phyloP scores from a whole-genome alignment of 73 alveolate genomes.

The Tetrahymena elliotti region DNA sequence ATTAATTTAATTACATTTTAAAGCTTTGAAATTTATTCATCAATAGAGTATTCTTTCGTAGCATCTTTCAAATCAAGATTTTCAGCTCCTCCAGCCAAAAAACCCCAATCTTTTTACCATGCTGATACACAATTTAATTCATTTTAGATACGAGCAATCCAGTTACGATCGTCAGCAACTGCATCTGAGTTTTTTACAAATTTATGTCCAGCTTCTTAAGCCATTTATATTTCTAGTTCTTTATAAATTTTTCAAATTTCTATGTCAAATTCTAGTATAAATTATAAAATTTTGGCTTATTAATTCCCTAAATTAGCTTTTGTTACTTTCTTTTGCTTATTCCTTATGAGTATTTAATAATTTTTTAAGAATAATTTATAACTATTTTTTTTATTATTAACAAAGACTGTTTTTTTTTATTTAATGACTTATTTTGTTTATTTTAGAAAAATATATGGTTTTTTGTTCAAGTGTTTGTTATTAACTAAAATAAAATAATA shows the following conservation, averaged over 20 bases:
- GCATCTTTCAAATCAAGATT: constrained; percentile 39
- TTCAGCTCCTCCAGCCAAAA: constrained; percentile 39
- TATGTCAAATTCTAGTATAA: neutral
- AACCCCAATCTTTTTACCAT: constrained; percentile 50
- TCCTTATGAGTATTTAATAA: neutral
- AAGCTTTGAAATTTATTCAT: constrained; percentile 31
- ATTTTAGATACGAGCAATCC: constrained; percentile 42
- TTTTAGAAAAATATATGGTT: neutral
- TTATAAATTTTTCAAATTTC: neutral
- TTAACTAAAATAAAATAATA: too few relatives aligned
- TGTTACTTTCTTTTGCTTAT: neutral
- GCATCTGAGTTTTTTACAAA: constrained; percentile 37
- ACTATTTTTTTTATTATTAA: neutral
- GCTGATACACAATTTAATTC: constrained; percentile 40
- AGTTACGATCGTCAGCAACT: constrained; percentile 45
- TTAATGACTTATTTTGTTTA: neutral
- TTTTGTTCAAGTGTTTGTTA: neutral
- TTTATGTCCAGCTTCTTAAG: constrained; percentile 28
- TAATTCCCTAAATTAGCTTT: neutral
- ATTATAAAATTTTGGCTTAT: neutral
- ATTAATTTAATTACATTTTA: constrained; percentile 3
- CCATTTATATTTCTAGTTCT: neutral
- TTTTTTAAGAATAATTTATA: neutral
- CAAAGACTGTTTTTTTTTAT: neutral
- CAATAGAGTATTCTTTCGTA: constrained; percentile 27